Conservation (phyloP, 2,329 filamentous ascomycete species). For the Pyricularia sp. region DNA sequence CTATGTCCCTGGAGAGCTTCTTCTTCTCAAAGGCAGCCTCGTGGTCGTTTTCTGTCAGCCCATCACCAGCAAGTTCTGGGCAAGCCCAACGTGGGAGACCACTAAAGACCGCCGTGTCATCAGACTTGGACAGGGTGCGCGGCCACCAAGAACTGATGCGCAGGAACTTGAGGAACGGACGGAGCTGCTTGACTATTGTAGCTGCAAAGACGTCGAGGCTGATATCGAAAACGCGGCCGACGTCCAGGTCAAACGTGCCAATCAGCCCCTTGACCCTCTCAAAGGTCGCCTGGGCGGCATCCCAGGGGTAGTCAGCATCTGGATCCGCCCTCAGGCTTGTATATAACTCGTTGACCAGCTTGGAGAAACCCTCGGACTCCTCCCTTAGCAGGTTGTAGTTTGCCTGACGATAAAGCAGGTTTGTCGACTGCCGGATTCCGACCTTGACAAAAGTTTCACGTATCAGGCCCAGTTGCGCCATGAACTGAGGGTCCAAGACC, state of each 20-base stretch:
- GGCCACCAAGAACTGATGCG: slow-evolving; percentile 97
- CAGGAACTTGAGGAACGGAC: slow-evolving; percentile 90
- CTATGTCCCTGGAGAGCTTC: slow-evolving; percentile 56
- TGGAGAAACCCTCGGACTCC: slow-evolving; percentile 94
- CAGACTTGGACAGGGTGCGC: slow-evolving; percentile 40
- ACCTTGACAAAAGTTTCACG: slow-evolving; percentile 76
- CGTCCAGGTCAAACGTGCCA: slow-evolving; percentile 93
- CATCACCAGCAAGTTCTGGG: slow-evolving; percentile 57
- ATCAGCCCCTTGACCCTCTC: slow-evolving; percentile 90
- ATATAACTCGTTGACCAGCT: slow-evolving; percentile 91
- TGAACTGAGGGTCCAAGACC: slow-evolving; percentile 68
- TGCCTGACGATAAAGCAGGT: slow-evolving; percentile 86
- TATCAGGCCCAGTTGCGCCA: slow-evolving; percentile 71
- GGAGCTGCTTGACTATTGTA: slow-evolving; percentile 82
- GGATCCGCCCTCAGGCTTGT: slow-evolving; percentile 65
- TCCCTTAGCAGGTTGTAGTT: slow-evolving; percentile 95
- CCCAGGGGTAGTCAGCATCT: slow-evolving; percentile 45
- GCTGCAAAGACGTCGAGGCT: slow-evolving; percentile 92
- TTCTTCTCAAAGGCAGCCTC: slow-evolving; percentile 52
- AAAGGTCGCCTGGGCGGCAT: slow-evolving; percentile 76
- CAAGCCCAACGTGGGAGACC: slow-evolving; percentile 81
- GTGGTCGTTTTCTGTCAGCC: slow-evolving; percentile 59
- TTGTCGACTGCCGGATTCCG: slow-evolving; percentile 83
- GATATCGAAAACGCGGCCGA: slow-evolving; percentile 87
- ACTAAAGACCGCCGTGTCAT: slow-evolving; percentile 9